Base-by-base conservation (phyloP, 129 eudicot species). In the Flaveria robusta region DNA sequence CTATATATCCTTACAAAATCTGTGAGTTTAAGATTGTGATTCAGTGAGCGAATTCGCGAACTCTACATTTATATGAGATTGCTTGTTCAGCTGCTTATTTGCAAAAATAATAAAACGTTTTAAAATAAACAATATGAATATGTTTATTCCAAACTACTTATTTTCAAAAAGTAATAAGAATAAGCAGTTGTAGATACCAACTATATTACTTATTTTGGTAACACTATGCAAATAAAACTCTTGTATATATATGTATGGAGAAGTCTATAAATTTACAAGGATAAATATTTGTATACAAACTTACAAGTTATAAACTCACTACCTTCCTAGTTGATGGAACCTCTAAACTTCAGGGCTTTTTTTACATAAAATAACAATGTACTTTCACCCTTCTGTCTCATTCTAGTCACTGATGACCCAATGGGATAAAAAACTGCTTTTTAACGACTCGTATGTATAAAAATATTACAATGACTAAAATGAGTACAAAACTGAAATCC, bases 231-330 rank as follows among this genome's bases (percentile, higher is more conserved):
- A 5, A 34, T 0, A 34, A 34, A 34, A 34, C 39, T 34, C 7
- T 5, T 34, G 39, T 34, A 34, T 34, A n/a, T n/a, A 51, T 26
- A 41, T 31, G 47, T 7, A 72, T 18, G 24, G 29, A 49, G 59
- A 46, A 14, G 18, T 72, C 67, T 23, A 70, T 20, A 60, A 42
- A 63, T 72, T 79, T 79, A 74, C 64, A 42, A 52, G 51, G 69
- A 80, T 45, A 70, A 74, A 74, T 73, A 56, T 58, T 66, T 74
- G 75, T 74, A 54, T 55, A 73, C 70, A 74, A 42, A 54, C 11
- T 72, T 55, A 42, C 10, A 58, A 60, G 43, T 11, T 3, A 46
- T 9, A 79, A 71, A 60, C 4, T 49, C 29, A 60, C 70, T 46
- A 70, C 63, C 34, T 62, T 19, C 55, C 47, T 68, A 77, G 47